A percentile compares a stretch with the other conserved stretches of the same genome.
phyloP scores from a whole-genome alignment of 148 eudicot species.

The Cornus suecica region DNA sequence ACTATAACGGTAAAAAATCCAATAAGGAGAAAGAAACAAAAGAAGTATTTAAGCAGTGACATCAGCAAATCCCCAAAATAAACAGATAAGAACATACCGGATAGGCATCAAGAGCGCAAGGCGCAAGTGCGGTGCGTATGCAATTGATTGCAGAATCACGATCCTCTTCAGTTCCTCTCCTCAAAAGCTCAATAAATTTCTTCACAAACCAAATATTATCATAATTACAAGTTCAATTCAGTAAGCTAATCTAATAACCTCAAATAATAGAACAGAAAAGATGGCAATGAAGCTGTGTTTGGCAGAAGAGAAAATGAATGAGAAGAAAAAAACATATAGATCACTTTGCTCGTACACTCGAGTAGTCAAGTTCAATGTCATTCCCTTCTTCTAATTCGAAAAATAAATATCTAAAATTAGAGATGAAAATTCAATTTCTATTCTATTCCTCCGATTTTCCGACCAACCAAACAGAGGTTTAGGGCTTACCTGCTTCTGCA shows the following conservation, averaged over 20 bases:
- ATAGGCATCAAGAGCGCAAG: constrained; percentile 93
- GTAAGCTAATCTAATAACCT: constrained; percentile 4
- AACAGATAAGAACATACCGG: constrained; percentile 46
- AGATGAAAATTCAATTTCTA: not conserved
- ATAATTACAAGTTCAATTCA: not conserved
- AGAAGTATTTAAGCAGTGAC: not conserved
- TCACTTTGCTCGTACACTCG: not conserved
- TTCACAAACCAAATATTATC: constrained; percentile 20
- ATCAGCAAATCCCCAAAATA: not conserved
- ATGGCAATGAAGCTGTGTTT: not conserved
- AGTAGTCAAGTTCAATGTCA: not conserved
- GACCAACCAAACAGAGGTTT: not conserved
- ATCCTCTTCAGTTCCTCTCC: constrained; percentile 77
- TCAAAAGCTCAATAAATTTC: constrained; percentile 91
- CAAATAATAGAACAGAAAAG: not conserved
- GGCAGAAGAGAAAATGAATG: not conserved
- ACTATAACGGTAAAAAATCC: no score
- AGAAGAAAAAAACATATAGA: not conserved
- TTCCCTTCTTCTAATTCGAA: no score
- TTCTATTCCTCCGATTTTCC: not conserved
- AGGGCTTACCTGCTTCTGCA: constrained; percentile 72
- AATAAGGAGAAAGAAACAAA: not conserved
- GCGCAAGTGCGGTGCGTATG: constrained; percentile 72
- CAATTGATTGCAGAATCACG: constrained; percentile 70
- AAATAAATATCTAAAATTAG: not conserved